These are phyloP conservation scores for Termitomyces sp. DNA, from an alignment of 768 basidiomycete species.

Conservation along the genomic window DNA sequence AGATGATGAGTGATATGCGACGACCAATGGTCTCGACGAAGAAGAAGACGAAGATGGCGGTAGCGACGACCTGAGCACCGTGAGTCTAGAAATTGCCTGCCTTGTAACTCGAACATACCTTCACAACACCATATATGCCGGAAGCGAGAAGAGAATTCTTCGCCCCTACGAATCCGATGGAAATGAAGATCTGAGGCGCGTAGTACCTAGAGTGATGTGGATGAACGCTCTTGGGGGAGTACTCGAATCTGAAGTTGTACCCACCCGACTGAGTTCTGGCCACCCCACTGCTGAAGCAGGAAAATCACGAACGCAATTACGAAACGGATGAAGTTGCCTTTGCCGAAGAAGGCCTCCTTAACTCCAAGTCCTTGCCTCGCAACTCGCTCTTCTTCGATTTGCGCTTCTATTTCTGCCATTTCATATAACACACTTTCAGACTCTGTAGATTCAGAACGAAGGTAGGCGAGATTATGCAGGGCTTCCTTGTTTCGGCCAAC, in stretches of 20 bases:
- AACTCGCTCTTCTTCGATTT: slow-evolving; percentile 68
- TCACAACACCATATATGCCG: slow-evolving; percentile 53
- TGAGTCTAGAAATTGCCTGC: neutral
- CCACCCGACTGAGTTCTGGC: slow-evolving; percentile 74
- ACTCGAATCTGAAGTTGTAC: slow-evolving; percentile 11
- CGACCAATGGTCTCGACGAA: slow-evolving; percentile 68
- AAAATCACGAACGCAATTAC: slow-evolving; percentile 82
- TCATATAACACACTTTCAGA: slow-evolving; percentile 52
- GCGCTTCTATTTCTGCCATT: slow-evolving; percentile 80
- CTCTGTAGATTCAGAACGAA: slow-evolving; percentile 43
- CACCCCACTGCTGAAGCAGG: slow-evolving; percentile 79
- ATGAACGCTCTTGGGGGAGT: neutral
- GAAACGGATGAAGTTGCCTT: slow-evolving; percentile 81
- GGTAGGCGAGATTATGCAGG: slow-evolving; percentile 57
- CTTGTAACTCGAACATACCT: neutral
- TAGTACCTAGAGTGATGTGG: slow-evolving; percentile 47
- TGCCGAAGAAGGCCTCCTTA: slow-evolving; percentile 73
- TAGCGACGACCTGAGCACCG: slow-evolving; percentile 44
- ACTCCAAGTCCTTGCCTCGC: slow-evolving; percentile 62
- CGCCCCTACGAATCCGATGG: slow-evolving; percentile 63
- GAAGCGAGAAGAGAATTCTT: slow-evolving; percentile 66
- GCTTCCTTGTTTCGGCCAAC: slow-evolving; percentile 55
- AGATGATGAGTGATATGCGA: slow-evolving; percentile 68
- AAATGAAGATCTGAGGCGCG: slow-evolving; percentile 69
- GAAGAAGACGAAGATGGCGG: slow-evolving; percentile 62